Evolutionary conservation across 306 rosid species (phyloP).

Genomic region (Fragaria nilgerrensis): DNA sequence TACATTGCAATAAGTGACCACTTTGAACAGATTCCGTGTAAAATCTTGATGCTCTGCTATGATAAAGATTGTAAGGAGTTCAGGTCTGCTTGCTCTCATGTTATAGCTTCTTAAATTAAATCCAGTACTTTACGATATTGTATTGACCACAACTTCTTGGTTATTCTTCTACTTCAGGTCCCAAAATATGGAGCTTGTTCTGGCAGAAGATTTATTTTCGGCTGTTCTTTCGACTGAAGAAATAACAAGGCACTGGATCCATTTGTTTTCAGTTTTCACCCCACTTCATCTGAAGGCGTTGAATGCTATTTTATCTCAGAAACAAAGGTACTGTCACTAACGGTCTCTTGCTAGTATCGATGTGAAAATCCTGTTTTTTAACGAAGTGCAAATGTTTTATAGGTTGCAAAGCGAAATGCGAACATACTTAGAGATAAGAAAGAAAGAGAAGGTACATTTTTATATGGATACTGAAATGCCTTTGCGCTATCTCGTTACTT

Average conservation of each 20-base stretch:
- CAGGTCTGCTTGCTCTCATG: constrained; percentile 54
- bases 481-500: not conserved
- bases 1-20: constrained; percentile 47
- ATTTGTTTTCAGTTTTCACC: constrained; percentile 67
- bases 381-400: constrained; percentile 34
- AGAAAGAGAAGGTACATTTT: constrained; percentile 57
- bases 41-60: constrained; percentile 83
- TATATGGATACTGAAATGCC: not conserved
- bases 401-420: constrained; percentile 85
- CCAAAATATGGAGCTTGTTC: constrained; percentile 76
- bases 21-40: constrained; percentile 83
- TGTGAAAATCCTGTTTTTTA: constrained; percentile 17
- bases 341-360: constrained; percentile 6
- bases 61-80: constrained; percentile 86
- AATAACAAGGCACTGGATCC: constrained; percentile 88
- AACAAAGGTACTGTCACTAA: constrained; percentile 60
- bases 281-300: constrained; percentile 66
- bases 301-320: constrained; percentile 62
- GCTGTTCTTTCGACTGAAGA: constrained; percentile 55
- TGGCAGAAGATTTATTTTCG: constrained; percentile 73
- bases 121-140: constrained; percentile 16
- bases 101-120: constrained; percentile 21
- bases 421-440: constrained; percentile 55
- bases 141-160: constrained; percentile 23
- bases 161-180: constrained; percentile 39